Base-by-base conservation (phyloP, 495 filamentous ascomycete genomes). In the Hyaloscypha finlandica region DNA sequence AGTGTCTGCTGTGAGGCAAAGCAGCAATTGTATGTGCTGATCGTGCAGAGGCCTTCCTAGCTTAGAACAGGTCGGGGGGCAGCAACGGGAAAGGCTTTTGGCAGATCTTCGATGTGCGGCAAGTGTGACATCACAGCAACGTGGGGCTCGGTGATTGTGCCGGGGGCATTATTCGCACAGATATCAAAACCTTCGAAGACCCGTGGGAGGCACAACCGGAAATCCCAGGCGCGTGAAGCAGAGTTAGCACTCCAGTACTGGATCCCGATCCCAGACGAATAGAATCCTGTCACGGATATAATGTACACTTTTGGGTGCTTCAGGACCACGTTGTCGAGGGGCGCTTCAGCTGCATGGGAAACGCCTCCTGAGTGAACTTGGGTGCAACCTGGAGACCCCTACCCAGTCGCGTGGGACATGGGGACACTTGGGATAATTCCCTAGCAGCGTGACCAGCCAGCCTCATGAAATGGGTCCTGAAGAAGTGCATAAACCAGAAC, bases 71-170 rank as follows among this genome's bases (percentile, higher is more conserved):
- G 29, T 20, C 56, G 22, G 11, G 25, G 30, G 30, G 31, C 56
- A 33, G 32, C 32, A 32, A 32, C 16, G 32, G 56, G 56, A 32
- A 59, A 59, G 32, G 56, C 32, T 32, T 32, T 48, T 35, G 29
- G 56, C 19, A 30, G 56, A 59, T 59, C 56, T 59, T 35, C 56
- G n/a, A 29, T 6, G 56, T 59, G 56, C 35, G 56, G 56, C 56
- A 59, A 53, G 32, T 33, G 56, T 33, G 32, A 37, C 32, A 37
- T 56, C 42, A 48, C 42, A 14, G 42, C 42, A 48, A 48, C 42
- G 42, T 4, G 42, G 42, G 42, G 42, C 42, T 11, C 42, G 42
- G 42, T 48, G 42, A 48, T 16, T 48, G 42, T 48, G 42, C 42
- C 42, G 42, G 42, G 42, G 42, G 11, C 35, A 48, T 12, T 48